phyloP scores from a whole-genome alignment of 139 green algal genomes.

The Chlorella sp. region DNA sequence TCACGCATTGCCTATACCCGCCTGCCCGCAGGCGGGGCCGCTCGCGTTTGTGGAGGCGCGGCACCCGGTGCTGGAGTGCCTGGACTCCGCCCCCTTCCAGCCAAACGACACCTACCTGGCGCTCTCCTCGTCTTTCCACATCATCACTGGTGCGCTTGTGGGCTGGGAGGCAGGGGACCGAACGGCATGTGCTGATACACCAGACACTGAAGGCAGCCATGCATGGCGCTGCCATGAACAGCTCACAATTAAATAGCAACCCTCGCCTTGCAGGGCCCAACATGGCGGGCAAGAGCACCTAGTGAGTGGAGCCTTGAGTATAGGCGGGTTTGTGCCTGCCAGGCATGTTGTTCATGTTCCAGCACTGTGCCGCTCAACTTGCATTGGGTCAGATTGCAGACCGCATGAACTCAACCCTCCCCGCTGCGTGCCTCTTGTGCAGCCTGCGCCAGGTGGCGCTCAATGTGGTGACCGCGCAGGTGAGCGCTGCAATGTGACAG shows the following conservation, averaged over 20 bases:
- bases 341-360: no score
- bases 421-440: background rate
- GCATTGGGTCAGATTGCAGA: no score
- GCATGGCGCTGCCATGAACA: no score
- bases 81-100: conserved; percentile 15
- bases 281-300: conserved; percentile 86
- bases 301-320: conserved; percentile 65
- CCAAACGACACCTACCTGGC: conserved; percentile 81
- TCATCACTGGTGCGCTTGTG: conserved; percentile 64
- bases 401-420: no score
- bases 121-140: conserved; percentile 60
- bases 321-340: background rate
- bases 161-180: background rate
- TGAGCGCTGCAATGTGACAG: no score
- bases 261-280: conserved; percentile 68
- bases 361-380: no score
- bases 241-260: no score
- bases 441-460: conserved; percentile 45
- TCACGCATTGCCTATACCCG: no score
- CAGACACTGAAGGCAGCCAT: no score
- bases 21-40: conserved; percentile 33
- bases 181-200: background rate
- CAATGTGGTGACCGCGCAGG: conserved; percentile 58
- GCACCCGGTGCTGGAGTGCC: conserved; percentile 55
- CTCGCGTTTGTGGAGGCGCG: conserved; percentile 63